Percentiles rank a stretch among this genome's conserved stretches.
Evolutionary conservation across 805 yeast species (phyloP).

Genomic region (Starmerella ratchasimensis): DNA sequence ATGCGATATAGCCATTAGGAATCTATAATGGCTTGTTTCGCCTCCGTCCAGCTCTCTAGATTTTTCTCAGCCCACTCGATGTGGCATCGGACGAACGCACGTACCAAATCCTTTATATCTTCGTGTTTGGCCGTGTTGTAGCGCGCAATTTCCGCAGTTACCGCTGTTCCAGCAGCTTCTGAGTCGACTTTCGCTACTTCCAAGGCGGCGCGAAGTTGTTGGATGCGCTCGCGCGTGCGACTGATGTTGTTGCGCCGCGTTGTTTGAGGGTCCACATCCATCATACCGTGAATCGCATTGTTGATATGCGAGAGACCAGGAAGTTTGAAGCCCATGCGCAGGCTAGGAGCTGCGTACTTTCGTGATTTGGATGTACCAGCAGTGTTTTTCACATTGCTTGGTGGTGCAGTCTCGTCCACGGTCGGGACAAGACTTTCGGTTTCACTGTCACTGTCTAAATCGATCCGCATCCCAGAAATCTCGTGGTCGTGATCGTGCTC

Average conservation of each 20-base stretch:
- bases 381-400: not conserved
- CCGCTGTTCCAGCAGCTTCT: conserved; percentile 35
- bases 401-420: not conserved
- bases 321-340: conserved; percentile 32
- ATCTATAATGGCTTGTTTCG: conserved; percentile 26
- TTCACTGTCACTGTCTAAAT: conserved; percentile 1
- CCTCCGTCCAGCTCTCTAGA: conserved; percentile 53
- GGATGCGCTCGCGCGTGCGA: conserved; percentile 34
- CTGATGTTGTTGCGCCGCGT: conserved; percentile 40
- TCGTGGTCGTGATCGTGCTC: conserved; percentile 10
- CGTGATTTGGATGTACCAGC: not conserved
- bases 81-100: conserved; percentile 41
- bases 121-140: conserved; percentile 40
- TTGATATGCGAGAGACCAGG: conserved; percentile 43
- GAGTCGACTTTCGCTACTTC: conserved; percentile 40
- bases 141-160: conserved; percentile 29
- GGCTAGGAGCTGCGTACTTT: not conserved
- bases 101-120: conserved; percentile 38
- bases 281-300: conserved; percentile 42
- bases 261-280: conserved; percentile 55
- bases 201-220: conserved; percentile 38
- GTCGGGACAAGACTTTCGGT: not conserved
- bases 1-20: no score
- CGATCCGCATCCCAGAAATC: no score
- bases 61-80: conserved; percentile 57